A percentile compares a stretch with the other conserved stretches of the same genome.
phyloP scores from a whole-genome alignment of 2,329 filamentous ascomycete species.

The Exophiala alcalophila region DNA sequence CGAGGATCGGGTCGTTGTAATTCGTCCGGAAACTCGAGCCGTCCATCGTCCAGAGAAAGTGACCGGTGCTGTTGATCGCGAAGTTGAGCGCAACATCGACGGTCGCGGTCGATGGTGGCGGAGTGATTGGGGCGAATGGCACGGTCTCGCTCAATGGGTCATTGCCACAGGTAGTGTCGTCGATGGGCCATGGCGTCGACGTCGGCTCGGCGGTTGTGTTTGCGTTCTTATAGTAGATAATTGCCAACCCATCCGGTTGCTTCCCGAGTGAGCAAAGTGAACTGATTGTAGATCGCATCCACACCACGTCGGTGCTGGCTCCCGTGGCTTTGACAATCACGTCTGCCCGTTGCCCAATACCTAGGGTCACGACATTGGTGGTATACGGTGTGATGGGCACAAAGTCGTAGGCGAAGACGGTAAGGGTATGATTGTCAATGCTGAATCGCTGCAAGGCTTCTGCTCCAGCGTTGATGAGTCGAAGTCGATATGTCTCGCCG shows the following conservation, averaged over 20 bases:
- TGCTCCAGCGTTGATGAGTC: constrained; percentile 41
- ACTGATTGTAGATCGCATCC: constrained; percentile 38
- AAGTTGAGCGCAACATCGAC: constrained; percentile 30
- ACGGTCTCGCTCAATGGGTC: constrained; percentile 29
- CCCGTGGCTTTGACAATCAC: constrained; percentile 33
- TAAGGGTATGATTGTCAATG: constrained; percentile 38
- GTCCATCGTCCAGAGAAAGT: constrained; percentile 33
- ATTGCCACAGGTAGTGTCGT: constrained; percentile 27
- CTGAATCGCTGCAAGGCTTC: constrained; percentile 38
- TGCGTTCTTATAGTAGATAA: constrained; percentile 30
- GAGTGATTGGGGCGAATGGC: constrained; percentile 28
- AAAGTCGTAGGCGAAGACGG: constrained; percentile 44
- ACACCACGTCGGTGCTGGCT: constrained; percentile 32
- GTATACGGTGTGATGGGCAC: constrained; percentile 50
- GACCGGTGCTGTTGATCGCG: constrained; percentile 29
- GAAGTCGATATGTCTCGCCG: constrained; percentile 40
- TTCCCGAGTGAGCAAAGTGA: constrained; percentile 12
- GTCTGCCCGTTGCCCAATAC: constrained; percentile 52
- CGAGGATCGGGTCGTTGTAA: constrained; percentile 22
- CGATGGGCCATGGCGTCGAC: constrained; percentile 14
- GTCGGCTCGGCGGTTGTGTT: constrained; percentile 21
- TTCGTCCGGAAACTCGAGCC: constrained; percentile 34
- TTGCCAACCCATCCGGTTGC: constrained; percentile 27
- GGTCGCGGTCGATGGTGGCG: constrained; percentile 25
- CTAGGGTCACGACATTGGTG: constrained; percentile 59